These are phyloP conservation scores for Dipodascopsis uninucleata DNA, from an alignment of 805 yeast genomes.

Conservation along the genomic window DNA sequence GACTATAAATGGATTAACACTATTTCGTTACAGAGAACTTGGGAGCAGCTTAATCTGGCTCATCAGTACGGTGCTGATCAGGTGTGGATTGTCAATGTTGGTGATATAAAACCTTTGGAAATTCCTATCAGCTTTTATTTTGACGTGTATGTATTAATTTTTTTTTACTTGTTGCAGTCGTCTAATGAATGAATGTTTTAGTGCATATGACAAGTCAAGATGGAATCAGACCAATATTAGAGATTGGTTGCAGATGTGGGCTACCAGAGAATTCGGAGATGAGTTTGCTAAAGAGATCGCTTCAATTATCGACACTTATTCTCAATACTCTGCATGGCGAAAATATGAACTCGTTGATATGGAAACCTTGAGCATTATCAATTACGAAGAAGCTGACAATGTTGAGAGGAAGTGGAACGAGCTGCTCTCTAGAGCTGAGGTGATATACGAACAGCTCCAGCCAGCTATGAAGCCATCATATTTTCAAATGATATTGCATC, in stretches of 20 bases:
- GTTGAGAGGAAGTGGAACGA: conserved; percentile 10
- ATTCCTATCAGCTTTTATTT: conserved; percentile 31
- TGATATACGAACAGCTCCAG: conserved; percentile 6
- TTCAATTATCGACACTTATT: conserved; percentile 8
- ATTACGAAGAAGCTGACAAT: conserved; percentile 22
- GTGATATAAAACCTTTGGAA: conserved; percentile 34
- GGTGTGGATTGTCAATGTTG: conserved; percentile 35
- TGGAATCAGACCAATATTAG: conserved; percentile 9
- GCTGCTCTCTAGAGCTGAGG: conserved; percentile 11
- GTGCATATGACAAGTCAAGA: conserved; percentile 20
- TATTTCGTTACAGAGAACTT: conserved; percentile 30
- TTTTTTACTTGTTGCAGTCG: too few species aligned
- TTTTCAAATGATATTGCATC: conserved; percentile 19
- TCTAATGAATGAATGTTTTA: too few species aligned
- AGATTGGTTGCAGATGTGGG: conserved; percentile 18
- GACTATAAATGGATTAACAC: conserved; percentile 36
- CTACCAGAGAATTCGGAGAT: conserved; percentile 17
- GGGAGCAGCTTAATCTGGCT: conserved; percentile 35
- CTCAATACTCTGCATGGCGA: conserved; percentile 18
- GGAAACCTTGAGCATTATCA: conserved; percentile 11
- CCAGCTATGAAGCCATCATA: conserved; percentile 7
- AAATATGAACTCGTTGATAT: conserved; percentile 23
- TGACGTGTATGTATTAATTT: too few species aligned
- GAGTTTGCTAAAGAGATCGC: conserved; percentile 13
- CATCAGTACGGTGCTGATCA: conserved; percentile 28